Conservation (phyloP, 2,329 filamentous ascomycete species). For the Chaetothyriales sp. region DNA sequence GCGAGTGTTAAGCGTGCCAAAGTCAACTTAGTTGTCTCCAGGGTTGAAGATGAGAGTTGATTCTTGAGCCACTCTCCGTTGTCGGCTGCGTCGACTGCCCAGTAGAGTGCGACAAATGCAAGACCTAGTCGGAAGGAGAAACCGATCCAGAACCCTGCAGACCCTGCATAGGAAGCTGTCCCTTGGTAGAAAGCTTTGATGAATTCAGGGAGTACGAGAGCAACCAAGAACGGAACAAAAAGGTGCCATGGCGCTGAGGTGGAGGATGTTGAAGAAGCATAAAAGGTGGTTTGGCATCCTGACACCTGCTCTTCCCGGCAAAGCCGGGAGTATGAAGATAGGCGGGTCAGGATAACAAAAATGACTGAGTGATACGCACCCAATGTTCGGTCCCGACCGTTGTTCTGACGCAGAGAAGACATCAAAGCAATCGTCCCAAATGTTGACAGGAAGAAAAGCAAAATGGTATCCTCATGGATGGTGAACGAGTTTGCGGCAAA, state of each 20-base stretch:
- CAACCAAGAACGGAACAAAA: conserved; percentile 55
- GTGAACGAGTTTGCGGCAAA: conserved; percentile 98
- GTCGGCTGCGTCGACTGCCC: conserved; percentile 79
- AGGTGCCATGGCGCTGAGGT: conserved; percentile 88
- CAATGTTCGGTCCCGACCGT: conserved; percentile 54
- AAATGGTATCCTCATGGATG: conserved; percentile 94
- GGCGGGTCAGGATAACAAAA: conserved; percentile 64
- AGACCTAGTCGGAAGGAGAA: conserved; percentile 64
- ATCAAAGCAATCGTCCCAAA: conserved; percentile 67
- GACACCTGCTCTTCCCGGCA: conserved; percentile 99
- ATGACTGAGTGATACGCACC: conserved; percentile 73
- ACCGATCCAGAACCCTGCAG: conserved; percentile 65
- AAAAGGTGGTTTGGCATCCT: conserved; percentile 89
- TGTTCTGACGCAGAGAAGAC: conserved; percentile 60
- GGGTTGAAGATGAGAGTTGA: conserved; percentile 41
- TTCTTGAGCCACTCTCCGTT: conserved; percentile 65
- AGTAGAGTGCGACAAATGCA: conserved; percentile 65
- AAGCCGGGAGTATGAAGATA: conserved; percentile 77
- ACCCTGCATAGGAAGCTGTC: conserved; percentile 78
- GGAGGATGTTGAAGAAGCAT: conserved; percentile 78
- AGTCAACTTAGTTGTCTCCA: conserved; percentile 64
- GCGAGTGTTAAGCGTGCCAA: conserved; percentile 70
- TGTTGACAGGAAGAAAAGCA: conserved; percentile 78
- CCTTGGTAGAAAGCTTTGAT: conserved; percentile 66
- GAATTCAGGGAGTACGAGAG: conserved; percentile 54